Percentiles rank a stretch among this genome's conserved stretches.
phyloP scores from a whole-genome alignment of 2,329 filamentous ascomycete species.

The Cladosporium cucumerinum region DNA sequence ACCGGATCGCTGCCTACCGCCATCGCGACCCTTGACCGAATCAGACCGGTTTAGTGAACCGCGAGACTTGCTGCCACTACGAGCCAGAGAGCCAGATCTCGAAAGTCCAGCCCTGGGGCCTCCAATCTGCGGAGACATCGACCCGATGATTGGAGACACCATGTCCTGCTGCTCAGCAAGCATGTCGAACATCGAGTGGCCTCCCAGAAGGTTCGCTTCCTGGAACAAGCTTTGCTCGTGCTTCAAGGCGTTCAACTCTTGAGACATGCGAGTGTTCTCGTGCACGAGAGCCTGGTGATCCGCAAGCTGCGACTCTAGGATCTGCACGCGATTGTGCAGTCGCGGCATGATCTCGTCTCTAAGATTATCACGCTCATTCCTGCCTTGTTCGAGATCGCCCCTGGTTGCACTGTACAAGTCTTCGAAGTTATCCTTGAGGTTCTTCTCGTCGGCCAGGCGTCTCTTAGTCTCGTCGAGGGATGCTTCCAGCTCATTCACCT shows the following conservation, averaged over 20 bases:
- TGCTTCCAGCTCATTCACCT: slow-evolving; percentile 73
- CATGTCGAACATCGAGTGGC: slow-evolving; percentile 47
- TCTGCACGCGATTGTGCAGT: slow-evolving; percentile 71
- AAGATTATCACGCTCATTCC: slow-evolving; percentile 87
- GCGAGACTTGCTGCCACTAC: slow-evolving; percentile 40
- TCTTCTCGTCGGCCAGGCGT: slow-evolving; percentile 77
- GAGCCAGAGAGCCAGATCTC: slow-evolving; percentile 57
- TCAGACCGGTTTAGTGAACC: slow-evolving; percentile 30
- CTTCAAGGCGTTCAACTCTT: slow-evolving; percentile 72
- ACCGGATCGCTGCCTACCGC: slow-evolving; percentile 42
- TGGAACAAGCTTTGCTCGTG: slow-evolving; percentile 39
- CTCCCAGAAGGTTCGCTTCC: slow-evolving; percentile 10
- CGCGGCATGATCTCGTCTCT: slow-evolving; percentile 84
- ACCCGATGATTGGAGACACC: slow-evolving; percentile 23
- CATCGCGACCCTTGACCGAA: slow-evolving; percentile 39
- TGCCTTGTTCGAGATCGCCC: slow-evolving; percentile 73
- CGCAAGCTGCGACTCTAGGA: slow-evolving; percentile 69
- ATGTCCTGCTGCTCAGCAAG: slow-evolving; percentile 58
- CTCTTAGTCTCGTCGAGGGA: slow-evolving; percentile 79
- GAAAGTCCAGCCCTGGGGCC: slow-evolving; percentile 35
- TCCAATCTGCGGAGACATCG: slow-evolving; percentile 7
- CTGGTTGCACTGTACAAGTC: slow-evolving; percentile 82
- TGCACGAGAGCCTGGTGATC: slow-evolving; percentile 72
- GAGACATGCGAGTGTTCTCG: slow-evolving; percentile 79
- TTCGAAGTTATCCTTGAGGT: slow-evolving; percentile 89